A percentile compares a stretch with the other conserved stretches of the same genome.
Conservation (phyloP, 2,329 filamentous ascomycete genomes). For the Pezicula rhizophila region DNA sequence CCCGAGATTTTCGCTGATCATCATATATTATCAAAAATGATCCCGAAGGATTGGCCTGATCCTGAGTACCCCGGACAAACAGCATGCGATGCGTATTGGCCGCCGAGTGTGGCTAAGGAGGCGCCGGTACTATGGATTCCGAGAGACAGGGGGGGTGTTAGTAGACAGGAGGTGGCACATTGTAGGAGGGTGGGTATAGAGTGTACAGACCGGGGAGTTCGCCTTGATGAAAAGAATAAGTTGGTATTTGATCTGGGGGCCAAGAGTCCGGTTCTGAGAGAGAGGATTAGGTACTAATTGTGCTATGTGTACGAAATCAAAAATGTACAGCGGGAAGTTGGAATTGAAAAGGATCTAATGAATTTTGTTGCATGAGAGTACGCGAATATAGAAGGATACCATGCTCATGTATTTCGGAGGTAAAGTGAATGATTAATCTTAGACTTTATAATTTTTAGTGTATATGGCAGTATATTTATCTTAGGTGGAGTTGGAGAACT, state of each 20-base stretch:
- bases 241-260: slow-evolving; percentile 14
- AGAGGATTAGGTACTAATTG: slow-evolving; percentile 14
- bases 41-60: slow-evolving; percentile 41
- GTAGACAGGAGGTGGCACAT: slow-evolving; percentile 49
- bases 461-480: too few relatives aligned
- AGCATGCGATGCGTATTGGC: slow-evolving; percentile 49
- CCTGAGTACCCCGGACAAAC: slow-evolving; percentile 35
- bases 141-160: slow-evolving; percentile 50
- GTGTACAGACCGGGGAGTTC: slow-evolving; percentile 54
- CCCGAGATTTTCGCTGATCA: slow-evolving; percentile 49
- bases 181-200: slow-evolving; percentile 40
- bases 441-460: too few relatives aligned
- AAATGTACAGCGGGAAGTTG: background rate
- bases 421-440: too few relatives aligned
- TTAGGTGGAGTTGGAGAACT: too few relatives aligned
- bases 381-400: too few relatives aligned
- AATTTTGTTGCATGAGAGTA: too few relatives aligned
- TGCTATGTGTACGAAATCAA: background rate
- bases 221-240: slow-evolving; percentile 36
- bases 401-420: too few relatives aligned
- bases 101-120: slow-evolving; percentile 50
- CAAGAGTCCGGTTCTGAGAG: slow-evolving; percentile 10
- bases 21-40: slow-evolving; percentile 40
- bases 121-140: slow-evolving; percentile 55
- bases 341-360: too few relatives aligned